Evolutionary conservation across 106 monocot genomes (phyloP).

Genomic region (Allium sativum): DNA sequence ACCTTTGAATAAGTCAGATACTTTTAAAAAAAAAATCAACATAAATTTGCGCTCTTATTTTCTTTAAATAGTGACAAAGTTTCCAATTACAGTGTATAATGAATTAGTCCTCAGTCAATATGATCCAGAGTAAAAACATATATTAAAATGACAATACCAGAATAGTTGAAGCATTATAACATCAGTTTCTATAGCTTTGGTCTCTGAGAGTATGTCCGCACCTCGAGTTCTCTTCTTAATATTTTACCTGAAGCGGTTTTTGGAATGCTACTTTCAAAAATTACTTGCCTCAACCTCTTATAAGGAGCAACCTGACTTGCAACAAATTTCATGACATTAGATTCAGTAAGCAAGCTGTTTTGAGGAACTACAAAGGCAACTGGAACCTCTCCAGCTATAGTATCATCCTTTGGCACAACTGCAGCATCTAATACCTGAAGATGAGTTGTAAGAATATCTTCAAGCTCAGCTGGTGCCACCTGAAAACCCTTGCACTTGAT

Average conservation of each 20-base stretch:
- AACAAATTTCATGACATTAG: slow-evolving; percentile 55
- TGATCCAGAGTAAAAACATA: too few species aligned
- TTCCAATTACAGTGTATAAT: too few species aligned
- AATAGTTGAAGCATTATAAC: too few species aligned
- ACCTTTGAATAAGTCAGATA: slow-evolving; percentile 23
- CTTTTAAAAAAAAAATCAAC: too few species aligned
- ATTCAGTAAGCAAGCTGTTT: slow-evolving; percentile 48
- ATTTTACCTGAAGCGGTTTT: slow-evolving; percentile 70
- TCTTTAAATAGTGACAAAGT: too few species aligned
- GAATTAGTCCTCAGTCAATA: too few species aligned
- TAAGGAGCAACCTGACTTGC: slow-evolving; percentile 72
- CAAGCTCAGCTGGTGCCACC: slow-evolving; percentile 95
- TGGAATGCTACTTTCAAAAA: slow-evolving; percentile 50
- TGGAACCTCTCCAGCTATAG: slow-evolving; percentile 84
- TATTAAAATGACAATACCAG: too few species aligned
- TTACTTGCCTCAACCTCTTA: slow-evolving; percentile 60
- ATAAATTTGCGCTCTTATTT: too few species aligned
- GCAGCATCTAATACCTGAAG: slow-evolving; percentile 80
- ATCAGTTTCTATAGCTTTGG: too few species aligned
- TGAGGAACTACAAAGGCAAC: slow-evolving; percentile 66
- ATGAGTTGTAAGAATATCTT: slow-evolving; percentile 74
- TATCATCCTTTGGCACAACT: slow-evolving; percentile 81
- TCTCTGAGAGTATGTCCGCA: too few species aligned
- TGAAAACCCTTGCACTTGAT: slow-evolving; percentile 89
- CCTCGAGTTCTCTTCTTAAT: slow-evolving; percentile 40